Evolutionary conservation across 768 basidiomycete species (phyloP).

Genomic region (Rhizopogon rudus): DNA sequence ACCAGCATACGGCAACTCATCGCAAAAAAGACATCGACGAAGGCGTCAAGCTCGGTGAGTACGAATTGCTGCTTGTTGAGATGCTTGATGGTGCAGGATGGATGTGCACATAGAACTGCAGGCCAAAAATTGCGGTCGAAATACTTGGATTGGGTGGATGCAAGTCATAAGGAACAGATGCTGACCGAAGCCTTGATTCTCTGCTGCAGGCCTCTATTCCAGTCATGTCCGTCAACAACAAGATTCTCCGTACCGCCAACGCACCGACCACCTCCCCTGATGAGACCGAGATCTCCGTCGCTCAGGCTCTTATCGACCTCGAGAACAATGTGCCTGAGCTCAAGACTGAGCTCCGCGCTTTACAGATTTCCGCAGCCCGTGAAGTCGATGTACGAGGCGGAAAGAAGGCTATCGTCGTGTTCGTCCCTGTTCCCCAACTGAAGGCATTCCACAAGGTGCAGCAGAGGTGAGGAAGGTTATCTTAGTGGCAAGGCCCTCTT

Average conservation of each 20-base stretch:
- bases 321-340: conserved; percentile 98
- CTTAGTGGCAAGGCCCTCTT: not conserved
- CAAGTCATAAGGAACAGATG: conserved; percentile 36
- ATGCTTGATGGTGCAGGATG: conserved; percentile 8
- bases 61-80: conserved; percentile 27
- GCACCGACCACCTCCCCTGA: conserved; percentile 86
- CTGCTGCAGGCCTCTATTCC: conserved; percentile 14
- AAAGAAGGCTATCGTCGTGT: conserved; percentile 98
- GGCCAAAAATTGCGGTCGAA: conserved; percentile 14
- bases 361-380: conserved; percentile 97
- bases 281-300: conserved; percentile 87
- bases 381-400: conserved; percentile 99
- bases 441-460: conserved; percentile 99
- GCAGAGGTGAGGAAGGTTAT: conserved; percentile 55
- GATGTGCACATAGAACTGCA: conserved; percentile 16
- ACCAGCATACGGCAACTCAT: conserved; percentile 5
- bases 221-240: conserved; percentile 72
- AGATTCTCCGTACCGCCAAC: conserved; percentile 95
- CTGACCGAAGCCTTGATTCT: conserved; percentile 24
- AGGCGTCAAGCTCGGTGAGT: conserved; percentile 71
- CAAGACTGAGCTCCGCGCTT: conserved; percentile 90
- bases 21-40: conserved; percentile 37
- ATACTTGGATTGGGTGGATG: conserved; percentile 53
- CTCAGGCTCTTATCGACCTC: conserved; percentile 94
- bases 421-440: conserved; percentile 94